Evolutionary conservation across 768 basidiomycete species (phyloP).

Genomic region (Tricholomella constricta): DNA sequence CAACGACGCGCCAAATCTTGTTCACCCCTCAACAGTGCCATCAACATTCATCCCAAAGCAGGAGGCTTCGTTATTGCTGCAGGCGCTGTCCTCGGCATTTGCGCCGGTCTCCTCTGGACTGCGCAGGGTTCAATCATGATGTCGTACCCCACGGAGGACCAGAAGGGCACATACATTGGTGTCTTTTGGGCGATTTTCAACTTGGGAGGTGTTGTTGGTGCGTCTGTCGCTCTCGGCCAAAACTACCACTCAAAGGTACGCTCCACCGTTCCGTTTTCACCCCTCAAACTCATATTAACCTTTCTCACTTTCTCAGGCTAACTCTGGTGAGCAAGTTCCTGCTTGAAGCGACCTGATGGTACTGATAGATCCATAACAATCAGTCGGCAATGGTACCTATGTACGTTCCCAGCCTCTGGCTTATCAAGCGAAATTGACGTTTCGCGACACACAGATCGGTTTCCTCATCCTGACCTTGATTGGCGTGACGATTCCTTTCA

Average conservation of each 20-base stretch:
- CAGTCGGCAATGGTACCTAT: slow-evolving; percentile 76
- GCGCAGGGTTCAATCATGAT: slow-evolving; percentile 84
- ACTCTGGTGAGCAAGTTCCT: slow-evolving; percentile 35
- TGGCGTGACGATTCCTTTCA: slow-evolving; percentile 63
- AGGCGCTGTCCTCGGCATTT: slow-evolving; percentile 74
- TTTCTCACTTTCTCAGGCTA: slow-evolving; percentile 29
- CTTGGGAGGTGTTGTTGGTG: slow-evolving; percentile 77
- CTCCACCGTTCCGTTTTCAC: slow-evolving; percentile 1
- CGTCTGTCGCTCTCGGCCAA: slow-evolving; percentile 70
- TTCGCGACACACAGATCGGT: slow-evolving; percentile 53
- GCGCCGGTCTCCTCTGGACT: slow-evolving; percentile 75
- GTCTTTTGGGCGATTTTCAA: slow-evolving; percentile 89
- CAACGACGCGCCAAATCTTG: not conserved
- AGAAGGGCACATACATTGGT: slow-evolving; percentile 80
- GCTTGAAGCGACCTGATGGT: not conserved
- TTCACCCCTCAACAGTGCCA: slow-evolving; percentile 41
- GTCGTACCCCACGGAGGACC: slow-evolving; percentile 76
- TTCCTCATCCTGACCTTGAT: slow-evolving; percentile 74
- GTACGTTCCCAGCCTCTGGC: slow-evolving; percentile 39
- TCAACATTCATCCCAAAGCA: slow-evolving; percentile 68
- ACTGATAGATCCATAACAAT: not conserved
- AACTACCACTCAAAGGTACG: slow-evolving; percentile 66
- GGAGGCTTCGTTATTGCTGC: slow-evolving; percentile 70
- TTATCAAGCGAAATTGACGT: slow-evolving; percentile 1
- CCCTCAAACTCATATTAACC: slow-evolving; percentile 18